Evolutionary conservation across 2,329 filamentous ascomycete genomes (phyloP).

Genomic region (Scorias spongiosa): DNA sequence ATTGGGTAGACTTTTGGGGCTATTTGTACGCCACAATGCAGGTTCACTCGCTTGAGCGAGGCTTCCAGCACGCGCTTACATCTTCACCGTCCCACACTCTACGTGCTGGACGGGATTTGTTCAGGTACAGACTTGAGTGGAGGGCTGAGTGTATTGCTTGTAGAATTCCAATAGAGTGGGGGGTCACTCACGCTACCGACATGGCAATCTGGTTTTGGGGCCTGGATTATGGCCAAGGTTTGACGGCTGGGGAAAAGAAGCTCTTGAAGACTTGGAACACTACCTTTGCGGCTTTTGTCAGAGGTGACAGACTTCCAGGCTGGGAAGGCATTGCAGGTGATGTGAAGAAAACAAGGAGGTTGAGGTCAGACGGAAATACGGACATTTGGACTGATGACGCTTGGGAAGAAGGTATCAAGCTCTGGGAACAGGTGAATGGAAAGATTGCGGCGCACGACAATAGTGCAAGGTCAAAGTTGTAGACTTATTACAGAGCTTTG

Average conservation of each 20-base stretch:
- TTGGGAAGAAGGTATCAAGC: conserved; percentile 31
- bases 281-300: conserved; percentile 25
- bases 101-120: conserved; percentile 28
- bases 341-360: conserved; percentile 27
- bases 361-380: conserved; percentile 31
- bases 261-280: conserved; percentile 25
- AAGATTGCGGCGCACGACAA: conserved; percentile 2
- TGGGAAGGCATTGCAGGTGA: conserved; percentile 3
- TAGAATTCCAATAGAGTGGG: conserved; percentile 31
- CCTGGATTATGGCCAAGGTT: conserved; percentile 22
- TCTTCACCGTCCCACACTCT: conserved; percentile 16
- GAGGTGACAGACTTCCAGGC: conserved; percentile 14
- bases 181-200: conserved; percentile 40
- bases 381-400: conserved; percentile 30
- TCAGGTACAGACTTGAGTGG: conserved; percentile 41
- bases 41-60: conserved; percentile 38
- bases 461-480: neutral
- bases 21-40: conserved; percentile 42
- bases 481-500: neutral
- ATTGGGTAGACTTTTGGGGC: conserved; percentile 40
- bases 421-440: conserved; percentile 31
- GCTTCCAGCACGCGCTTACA: conserved; percentile 32
- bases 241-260: conserved; percentile 30
- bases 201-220: conserved; percentile 43
- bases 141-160: conserved; percentile 32